phyloP scores from a whole-genome alignment of 345 rosid species.

The Camelina neglecta region DNA sequence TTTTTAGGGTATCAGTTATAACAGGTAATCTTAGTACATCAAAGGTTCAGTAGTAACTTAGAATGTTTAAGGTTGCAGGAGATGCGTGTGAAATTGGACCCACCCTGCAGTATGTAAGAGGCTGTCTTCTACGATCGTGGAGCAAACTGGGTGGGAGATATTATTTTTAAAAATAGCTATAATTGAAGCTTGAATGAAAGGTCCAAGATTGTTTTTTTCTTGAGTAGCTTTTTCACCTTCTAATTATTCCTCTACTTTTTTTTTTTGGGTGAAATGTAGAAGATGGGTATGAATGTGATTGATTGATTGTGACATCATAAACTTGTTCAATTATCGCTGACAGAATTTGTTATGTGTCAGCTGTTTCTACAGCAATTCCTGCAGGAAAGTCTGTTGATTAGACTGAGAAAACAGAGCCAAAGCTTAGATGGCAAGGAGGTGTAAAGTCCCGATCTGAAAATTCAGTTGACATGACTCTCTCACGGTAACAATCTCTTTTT shows the following conservation, averaged over 20 bases:
- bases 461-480: conserved; percentile 11
- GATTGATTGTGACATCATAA: conserved; percentile 48
- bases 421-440: conserved; percentile 37
- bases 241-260: not conserved
- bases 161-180: conserved; percentile 19
- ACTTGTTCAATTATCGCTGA: conserved; percentile 50
- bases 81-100: conserved; percentile 35
- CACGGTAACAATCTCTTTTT: conserved; percentile 29
- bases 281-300: conserved; percentile 31
- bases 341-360: conserved; percentile 47
- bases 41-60: conserved; percentile 14
- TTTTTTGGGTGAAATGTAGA: not conserved
- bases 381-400: conserved; percentile 42
- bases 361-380: conserved; percentile 40
- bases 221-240: conserved; percentile 41
- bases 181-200: conserved; percentile 34
- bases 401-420: conserved; percentile 40
- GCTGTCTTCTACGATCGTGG: conserved; percentile 42
- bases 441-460: conserved; percentile 10
- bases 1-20: conserved; percentile 2
- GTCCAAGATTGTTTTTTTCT: conserved; percentile 39
- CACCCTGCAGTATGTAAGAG: conserved; percentile 36
- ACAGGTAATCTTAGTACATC: conserved; percentile 18
- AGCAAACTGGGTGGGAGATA: conserved; percentile 26
- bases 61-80: conserved; percentile 47